Base-by-base conservation (phyloP, 2,329 filamentous ascomycete species). In the Venturia oleaginea region DNA sequence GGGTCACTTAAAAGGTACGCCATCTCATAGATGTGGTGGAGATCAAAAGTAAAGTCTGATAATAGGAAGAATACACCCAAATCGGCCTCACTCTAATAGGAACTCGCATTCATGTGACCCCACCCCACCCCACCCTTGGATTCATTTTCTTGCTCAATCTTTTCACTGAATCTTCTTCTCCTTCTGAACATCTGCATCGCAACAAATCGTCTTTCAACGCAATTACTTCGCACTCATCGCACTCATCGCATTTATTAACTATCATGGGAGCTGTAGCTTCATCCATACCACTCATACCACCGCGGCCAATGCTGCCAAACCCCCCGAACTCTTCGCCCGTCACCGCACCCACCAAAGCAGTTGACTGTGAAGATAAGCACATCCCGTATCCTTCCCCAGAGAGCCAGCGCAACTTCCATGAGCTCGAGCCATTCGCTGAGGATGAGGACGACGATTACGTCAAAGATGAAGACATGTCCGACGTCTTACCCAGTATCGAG, bases 381-480 rank as follows among this genome's bases (percentile, higher is more conserved):
- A 30, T 19, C 7, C 57, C 34, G 40, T 40, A 60, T 40, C 34
- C 57, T 17, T 40, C 57, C 32, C 40, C 57, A 38, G 57, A 43
- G 40, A 43, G 32, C 17, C 32, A 30, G 10, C 1, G n/a, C 19
- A 2, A n/a, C 3, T 30, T 40, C 22, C 10, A 11, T 40, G 57
- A n/a, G 6, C 22, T 27, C 19, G 32, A 13, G 2, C 24, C 11
- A 6, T 17, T 19, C 27, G 24, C 24, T 11, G 27, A 55, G 17
- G 48, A 55, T 17, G 48, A 55, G 8, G 8, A 54, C 15, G 48
- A 32, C 5, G 48, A 32, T 30, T 3, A 15, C 24, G 13, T 54
- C 48, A 54, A 54, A n/a, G 57, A 60, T 40, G 57, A 40, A 13
- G 57, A 34, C 15, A 43, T 60, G 34, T 60, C 57, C 6, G 57